Evolutionary conservation across 495 filamentous ascomycete genomes (phyloP), one percentile per base, ranked within the genome.

Genomic region (Aspergillus sparsus): DNA sequence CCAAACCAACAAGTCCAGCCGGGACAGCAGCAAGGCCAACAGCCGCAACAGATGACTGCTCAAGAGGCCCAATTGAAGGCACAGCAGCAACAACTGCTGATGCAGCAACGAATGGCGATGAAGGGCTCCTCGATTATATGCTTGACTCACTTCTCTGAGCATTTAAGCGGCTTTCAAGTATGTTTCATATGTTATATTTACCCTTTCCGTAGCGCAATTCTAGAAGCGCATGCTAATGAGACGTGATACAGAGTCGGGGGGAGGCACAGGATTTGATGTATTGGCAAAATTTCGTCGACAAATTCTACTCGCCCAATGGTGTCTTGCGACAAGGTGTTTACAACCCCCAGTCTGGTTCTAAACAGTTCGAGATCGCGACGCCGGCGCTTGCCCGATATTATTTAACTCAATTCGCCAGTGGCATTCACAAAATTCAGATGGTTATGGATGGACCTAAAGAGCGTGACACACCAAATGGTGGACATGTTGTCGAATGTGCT

Each of bases 331-430:
- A 89, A 60, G 79, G 82, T 16, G 76, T 90, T n/a, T 81, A 69
- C 62, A 73, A 79, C 42, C 66, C 71, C 12, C 77, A 82, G 32
- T 73, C 79, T 15, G 74, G 76, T 18, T 67, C 72, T 11, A 96
- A 94, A 71, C 83, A 87, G 53, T 94, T 88, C 58, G 91, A 93
- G 63, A 89, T 97, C 45, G 80, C 85, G 3, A 87, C 84, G 34
- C 81, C 89, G 7, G 86, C 88, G 1, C 72, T 97, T 16, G 81
- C 92, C 13, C 85, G 91, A 50, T 96, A 90, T 64, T 95, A 93
- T 69, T 77, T 86, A 51, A 90, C 87, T 0, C 88, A 93, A 62
- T 95, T 90, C 64, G 85, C 87, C n/a, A 93, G 89, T 56, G 90
- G 91, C 6, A 85, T 96, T 39, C 83, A 80, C 49, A 85, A 82